Evolutionary conservation across 805 yeast genomes (phyloP).

Genomic region (Yarrowia deformans): DNA sequence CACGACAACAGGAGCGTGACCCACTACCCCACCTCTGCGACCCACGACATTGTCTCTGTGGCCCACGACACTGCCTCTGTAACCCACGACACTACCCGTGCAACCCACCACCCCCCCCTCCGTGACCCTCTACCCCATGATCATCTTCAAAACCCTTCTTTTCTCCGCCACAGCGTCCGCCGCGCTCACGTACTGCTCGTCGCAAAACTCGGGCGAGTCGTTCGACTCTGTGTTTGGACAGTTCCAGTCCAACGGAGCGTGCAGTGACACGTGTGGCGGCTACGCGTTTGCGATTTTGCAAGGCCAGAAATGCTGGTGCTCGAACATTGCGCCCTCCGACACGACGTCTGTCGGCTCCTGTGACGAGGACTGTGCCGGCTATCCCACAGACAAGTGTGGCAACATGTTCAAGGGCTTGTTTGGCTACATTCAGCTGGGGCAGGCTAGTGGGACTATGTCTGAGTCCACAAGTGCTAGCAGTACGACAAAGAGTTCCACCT

Average conservation of each 20-base stretch:
- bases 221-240: slow-evolving; percentile 31
- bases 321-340: slow-evolving; percentile 58
- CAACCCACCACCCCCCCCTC: no score
- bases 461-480: not conserved
- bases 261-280: slow-evolving; percentile 58
- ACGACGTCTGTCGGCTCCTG: slow-evolving; percentile 51
- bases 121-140: no score
- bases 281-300: slow-evolving; percentile 63
- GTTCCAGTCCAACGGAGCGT: slow-evolving; percentile 60
- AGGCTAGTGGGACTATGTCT: slow-evolving; percentile 49
- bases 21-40: not conserved
- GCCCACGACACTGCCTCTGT: not conserved
- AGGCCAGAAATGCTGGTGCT: slow-evolving; percentile 66
- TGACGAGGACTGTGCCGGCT: slow-evolving; percentile 56
- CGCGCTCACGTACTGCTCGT: slow-evolving; percentile 51
- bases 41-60: not conserved
- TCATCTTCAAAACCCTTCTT: not conserved
- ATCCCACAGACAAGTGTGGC: slow-evolving; percentile 56
- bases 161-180: not conserved
- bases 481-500: not conserved
- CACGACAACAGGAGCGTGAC: no score
- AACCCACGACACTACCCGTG: not conserved
- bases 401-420: slow-evolving; percentile 54
- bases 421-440: slow-evolving; percentile 59
- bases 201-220: slow-evolving; percentile 53